Evolutionary conservation across 2,329 filamentous ascomycete species (phyloP), one percentile per base, ranked within the genome.

Genomic region (Fusarium praegraminearum): DNA sequence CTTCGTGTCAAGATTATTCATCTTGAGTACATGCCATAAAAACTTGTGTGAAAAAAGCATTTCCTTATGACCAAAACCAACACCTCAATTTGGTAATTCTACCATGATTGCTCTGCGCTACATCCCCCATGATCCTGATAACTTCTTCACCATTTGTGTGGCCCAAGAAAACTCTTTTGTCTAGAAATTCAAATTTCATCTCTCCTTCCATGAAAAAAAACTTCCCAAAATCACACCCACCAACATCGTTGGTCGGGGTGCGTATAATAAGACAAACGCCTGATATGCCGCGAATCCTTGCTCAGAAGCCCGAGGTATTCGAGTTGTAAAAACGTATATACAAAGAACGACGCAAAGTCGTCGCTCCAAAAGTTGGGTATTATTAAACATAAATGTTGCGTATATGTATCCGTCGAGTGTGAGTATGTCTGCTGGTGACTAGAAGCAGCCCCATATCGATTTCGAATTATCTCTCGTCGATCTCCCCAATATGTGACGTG

Each of bases 241-340:
- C 57, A 47, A 62, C 44, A 54, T 56, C 43, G 44, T 26, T 66
- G 45, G 45, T 51, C 51, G 50, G 20, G 44, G 49, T 53, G 46
- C 36, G 33, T 61, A 47, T 50, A 62, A 64, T n/a, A 44, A 56
- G 62, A 61, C 62, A 57, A 77, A 76, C 74, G 75, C 75, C 75
- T 70, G 67, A 58, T 71, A 76, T 77, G 75, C 74, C 73, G 60
- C 54, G 62, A 60, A 67, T 58, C 69, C 65, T 62, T 69, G 61
- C 71, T 58, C 65, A 57, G 49, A 63, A 65, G 57, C 64, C 63
- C 56, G 55, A 73, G 72, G 68, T 75, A 75, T 76, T 70, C 58
- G 61, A 66, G 66, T 57, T 75, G 53, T 69, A 61, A 70, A 69
- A 71, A 72, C 63, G 62, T 72, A 73, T 75, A 69, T 74, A 76